phyloP scores from a whole-genome alignment of 2,329 filamentous ascomycete species.

The Diaporthe longicolla region DNA sequence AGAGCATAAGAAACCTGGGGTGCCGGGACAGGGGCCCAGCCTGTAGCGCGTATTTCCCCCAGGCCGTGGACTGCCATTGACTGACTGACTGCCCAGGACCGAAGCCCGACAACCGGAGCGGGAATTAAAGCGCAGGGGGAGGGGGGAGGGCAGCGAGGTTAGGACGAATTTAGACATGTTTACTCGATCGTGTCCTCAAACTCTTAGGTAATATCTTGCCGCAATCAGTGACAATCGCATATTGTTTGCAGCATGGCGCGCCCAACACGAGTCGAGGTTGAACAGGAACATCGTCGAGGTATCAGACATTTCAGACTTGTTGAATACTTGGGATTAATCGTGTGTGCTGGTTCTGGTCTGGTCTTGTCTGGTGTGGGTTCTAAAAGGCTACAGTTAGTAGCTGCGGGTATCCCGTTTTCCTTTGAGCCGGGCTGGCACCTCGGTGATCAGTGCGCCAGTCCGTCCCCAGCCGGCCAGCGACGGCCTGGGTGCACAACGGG shows the following conservation, averaged over 20 bases:
- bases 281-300: no score
- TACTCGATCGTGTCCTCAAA: slow-evolving; percentile 36
- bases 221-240: slow-evolving; percentile 17
- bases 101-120: slow-evolving; percentile 27
- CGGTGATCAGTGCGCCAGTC: slow-evolving; percentile 28
- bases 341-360: slow-evolving; percentile 1
- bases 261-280: slow-evolving; percentile 26
- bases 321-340: no score
- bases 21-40: not conserved
- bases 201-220: slow-evolving; percentile 33
- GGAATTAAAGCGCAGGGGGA: slow-evolving; percentile 29
- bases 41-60: not conserved
- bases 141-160: not conserved
- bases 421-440: slow-evolving; percentile 26
- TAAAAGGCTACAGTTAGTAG: no score
- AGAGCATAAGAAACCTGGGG: slow-evolving; percentile 11
- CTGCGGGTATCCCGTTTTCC: slow-evolving; percentile 17
- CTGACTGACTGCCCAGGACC: no score
- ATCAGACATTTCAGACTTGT: no score
- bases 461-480: slow-evolving; percentile 3
- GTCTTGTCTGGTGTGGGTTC: slow-evolving; percentile 22
- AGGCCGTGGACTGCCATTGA: not conserved
- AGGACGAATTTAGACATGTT: slow-evolving; percentile 22
- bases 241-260: slow-evolving; percentile 12
- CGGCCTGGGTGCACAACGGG: slow-evolving; percentile 12